A percentile compares a stretch with the other conserved stretches of the same genome.
Evolutionary conservation across 139 green algal species (phyloP).

Genomic region (Haematococcus lacustris): DNA sequence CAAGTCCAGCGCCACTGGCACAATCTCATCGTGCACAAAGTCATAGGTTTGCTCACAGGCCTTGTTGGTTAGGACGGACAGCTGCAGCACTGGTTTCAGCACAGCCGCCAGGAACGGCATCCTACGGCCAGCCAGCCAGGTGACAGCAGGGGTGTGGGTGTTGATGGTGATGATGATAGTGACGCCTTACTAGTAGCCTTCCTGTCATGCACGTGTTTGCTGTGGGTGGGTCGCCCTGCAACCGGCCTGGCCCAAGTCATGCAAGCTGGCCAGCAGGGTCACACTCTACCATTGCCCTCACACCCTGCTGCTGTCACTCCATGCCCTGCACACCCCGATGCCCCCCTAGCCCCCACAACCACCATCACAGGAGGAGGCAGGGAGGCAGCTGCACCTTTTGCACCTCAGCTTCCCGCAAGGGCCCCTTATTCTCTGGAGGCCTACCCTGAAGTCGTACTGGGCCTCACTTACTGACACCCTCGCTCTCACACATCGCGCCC

Average conservation of each 20-base stretch:
- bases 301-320: too few species aligned
- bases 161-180: not conserved
- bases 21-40: conserved; percentile 25
- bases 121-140: not conserved
- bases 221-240: not conserved
- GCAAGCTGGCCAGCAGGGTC: not conserved
- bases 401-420: too few species aligned
- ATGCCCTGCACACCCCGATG: too few species aligned
- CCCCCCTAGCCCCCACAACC: too few species aligned
- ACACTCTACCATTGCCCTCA: too few species aligned
- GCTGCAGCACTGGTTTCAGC: not conserved
- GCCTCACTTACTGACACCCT: too few species aligned
- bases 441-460: too few species aligned
- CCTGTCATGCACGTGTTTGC: not conserved
- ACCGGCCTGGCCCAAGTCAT: not conserved
- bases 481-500: too few species aligned
- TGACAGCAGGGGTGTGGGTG: not conserved
- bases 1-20: conserved; percentile 25
- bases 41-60: not conserved
- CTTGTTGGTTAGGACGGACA: not conserved
- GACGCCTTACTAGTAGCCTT: not conserved
- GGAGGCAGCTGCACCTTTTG: too few species aligned
- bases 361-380: too few species aligned
- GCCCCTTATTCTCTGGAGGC: too few species aligned
- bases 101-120: not conserved